Evolutionary conservation across 345 rosid species (phyloP), one percentile per base, ranked within the genome.

Genomic region (Mercurialis annua): DNA sequence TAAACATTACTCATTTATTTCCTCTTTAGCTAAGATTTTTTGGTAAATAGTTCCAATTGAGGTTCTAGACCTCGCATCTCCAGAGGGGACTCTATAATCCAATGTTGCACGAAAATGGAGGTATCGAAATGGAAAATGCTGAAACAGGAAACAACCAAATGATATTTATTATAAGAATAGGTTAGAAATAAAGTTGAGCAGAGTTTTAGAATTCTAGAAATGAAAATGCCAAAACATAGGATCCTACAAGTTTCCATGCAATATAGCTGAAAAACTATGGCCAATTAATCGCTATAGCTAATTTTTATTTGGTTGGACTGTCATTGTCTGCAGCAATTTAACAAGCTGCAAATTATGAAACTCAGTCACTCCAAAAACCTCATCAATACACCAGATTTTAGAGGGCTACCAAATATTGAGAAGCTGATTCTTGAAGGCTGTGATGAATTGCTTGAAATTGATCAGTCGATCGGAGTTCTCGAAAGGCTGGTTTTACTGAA

Each of bases 341-440:
- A 62, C 26, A 53, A 5, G 17, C 6, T 71, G 63, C 52, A 62
- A 56, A 11, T 59, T 5, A 59, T 74, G 21, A 17, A 74, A 26
- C 51, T 74, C 21, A 51, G 67, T 17, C 0, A 50, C 71, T 71
- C 47, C 1, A 2, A 47, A 31, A 44, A 43, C 18, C 31, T 71
- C 0, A 5, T 20, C 10, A 58, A 20, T 34, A 47, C 53, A 17
- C 49, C 55, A 0, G 65, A 67, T 4, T 30, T 76, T 6, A 24
- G 16, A 52, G 10, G 14, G 1, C 29, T 42, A 0, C 68, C 66
- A 2, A 53, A 55, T 3, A 61, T 67, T 9, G 49, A 71, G 49
- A 49, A 29, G 4, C 20, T 71, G 49, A 42, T 20, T 38, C 66
- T 71, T 27, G 26, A 1, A 17, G 62, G 65, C 1, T 63, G 73